Conservation (phyloP, 805 yeast genomes). For the Cyberlindnera misumaiensis region DNA sequence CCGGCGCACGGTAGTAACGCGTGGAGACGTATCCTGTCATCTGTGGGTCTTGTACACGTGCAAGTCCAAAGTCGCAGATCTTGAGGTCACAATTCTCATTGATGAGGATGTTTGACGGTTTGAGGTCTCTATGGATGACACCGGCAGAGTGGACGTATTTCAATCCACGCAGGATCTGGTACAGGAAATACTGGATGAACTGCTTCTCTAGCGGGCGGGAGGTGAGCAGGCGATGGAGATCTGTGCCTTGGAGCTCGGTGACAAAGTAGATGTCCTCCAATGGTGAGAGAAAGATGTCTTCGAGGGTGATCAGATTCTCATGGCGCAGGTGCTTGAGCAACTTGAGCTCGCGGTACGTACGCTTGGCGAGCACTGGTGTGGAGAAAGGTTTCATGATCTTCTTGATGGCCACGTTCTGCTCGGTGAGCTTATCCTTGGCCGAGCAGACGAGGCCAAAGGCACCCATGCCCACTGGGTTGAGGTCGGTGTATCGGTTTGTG, state of each 20-base stretch:
- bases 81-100: conserved; percentile 89
- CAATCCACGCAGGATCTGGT: conserved; percentile 86
- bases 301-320: conserved; percentile 87
- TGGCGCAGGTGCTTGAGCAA: conserved; percentile 88
- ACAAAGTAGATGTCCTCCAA: conserved; percentile 94
- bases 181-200: conserved; percentile 92
- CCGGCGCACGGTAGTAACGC: conserved; percentile 95
- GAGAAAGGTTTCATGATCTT: conserved; percentile 97
- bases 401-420: conserved; percentile 92
- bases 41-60: conserved; percentile 96
- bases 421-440: conserved; percentile 85
- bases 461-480: conserved; percentile 99
- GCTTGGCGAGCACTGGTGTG: conserved; percentile 89
- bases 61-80: conserved; percentile 91
- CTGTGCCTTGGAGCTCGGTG: conserved; percentile 96
- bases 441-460: conserved; percentile 98
- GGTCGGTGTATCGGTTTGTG: conserved; percentile 80
- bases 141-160: conserved; percentile 91
- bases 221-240: conserved; percentile 82
- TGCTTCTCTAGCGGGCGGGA: conserved; percentile 93
- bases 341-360: conserved; percentile 94
- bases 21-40: conserved; percentile 98
- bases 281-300: conserved; percentile 91
- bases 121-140: conserved; percentile 83
- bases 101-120: conserved; percentile 77